Base-by-base conservation (phyloP, 140 eudicot genomes). In the Ambrosia hybrid region DNA sequence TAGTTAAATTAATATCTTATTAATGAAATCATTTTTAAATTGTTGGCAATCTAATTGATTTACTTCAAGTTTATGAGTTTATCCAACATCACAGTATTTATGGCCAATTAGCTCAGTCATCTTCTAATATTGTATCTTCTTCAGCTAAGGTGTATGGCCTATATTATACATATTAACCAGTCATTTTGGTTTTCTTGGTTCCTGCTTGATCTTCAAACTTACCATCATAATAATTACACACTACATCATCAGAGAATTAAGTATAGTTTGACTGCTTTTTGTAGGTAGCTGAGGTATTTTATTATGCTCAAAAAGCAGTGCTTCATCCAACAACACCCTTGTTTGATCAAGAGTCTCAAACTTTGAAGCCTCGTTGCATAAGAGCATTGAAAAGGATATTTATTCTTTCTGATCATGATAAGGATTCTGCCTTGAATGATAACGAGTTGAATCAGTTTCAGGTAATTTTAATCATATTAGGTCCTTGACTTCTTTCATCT, bases 271-370 rank as follows among this genome's bases (percentile, higher is more conserved):
- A 12, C 43, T 5, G n/a, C 67, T 72, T 57, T 60, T 66, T 79
- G 79, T 67, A 94, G 99, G 88, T 94, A n/a, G 90, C 95, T 33
- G 97, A 94, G 74, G 97, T 94, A 17, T 94, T 94, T 76, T 90
- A 90, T 60, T 90, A 90, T 78, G 97, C 99, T 67, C 99, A 94
- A 81, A 94, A 90, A 76, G 96, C 97, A 10, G 99, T 94, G 17
- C 91, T 94, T 84, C 97, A 94, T 82, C 99, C 97, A 46, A 90
- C 94, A 69, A 91, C 96, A 13, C 99, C 97, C 57, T 80, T 94
- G 71, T 90, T 90, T 78, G 99, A 94, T 83, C 99, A 94, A 80
- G 97, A 90, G 82, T 84, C 88, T 51, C 97, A 90, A 71, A 77
- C 91, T 67, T 76, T 94, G 57, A 81, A 82, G 65, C 99, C 99